Evolutionary conservation across 306 rosid genomes (phyloP), one percentile per base, ranked within the genome.

Genomic region (Comarum palustre): DNA sequence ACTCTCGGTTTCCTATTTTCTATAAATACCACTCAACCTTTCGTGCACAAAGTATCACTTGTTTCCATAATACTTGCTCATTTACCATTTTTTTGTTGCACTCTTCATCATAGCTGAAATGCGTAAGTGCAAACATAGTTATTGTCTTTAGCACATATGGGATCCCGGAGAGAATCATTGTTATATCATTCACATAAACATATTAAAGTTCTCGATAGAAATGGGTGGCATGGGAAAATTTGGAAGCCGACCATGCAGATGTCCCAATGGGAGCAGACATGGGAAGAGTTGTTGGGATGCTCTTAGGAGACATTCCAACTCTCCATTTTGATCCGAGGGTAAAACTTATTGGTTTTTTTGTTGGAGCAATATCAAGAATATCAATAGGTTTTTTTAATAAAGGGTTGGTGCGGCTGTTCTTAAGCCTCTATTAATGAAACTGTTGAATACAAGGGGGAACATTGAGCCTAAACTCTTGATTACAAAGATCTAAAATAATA

Each of bases 161-260:
- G 65, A 59, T 59, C 39, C 65, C 3, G 20, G 39, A 14, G 65
- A 57, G 4, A 32, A 9, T 1, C 24, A 5, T 55, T 2, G 3
- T 57, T 25, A 20, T 32, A 59, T 29, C n/a, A 29, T 3, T 13
- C 39, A 15, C 2, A 38, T 9, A 38, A 45, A 32, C 2, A n/a
- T 48, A 20, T 6, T n/a, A 27, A 22, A 20, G 13, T n/a, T 19
- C 34, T 4, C 9, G 9, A 2, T 65, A 7, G 31, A 75, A 66
- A 75, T 75, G 36, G 36, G 52, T 39, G 55, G 66, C 67, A 66
- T 52, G 73, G 73, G 73, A 75, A 42, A 41, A 38, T 6, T 5
- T 4, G 52, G 32, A 16, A 25, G 4, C 31, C 16, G 55, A 11
- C 50, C 32, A 20, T 65, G 50, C 69, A 36, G 29, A 15, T 17